Percentiles rank a stretch among this genome's conserved stretches.
Conservation (phyloP, 352 stramenopile species). For the Phytophthora sp. region DNA sequence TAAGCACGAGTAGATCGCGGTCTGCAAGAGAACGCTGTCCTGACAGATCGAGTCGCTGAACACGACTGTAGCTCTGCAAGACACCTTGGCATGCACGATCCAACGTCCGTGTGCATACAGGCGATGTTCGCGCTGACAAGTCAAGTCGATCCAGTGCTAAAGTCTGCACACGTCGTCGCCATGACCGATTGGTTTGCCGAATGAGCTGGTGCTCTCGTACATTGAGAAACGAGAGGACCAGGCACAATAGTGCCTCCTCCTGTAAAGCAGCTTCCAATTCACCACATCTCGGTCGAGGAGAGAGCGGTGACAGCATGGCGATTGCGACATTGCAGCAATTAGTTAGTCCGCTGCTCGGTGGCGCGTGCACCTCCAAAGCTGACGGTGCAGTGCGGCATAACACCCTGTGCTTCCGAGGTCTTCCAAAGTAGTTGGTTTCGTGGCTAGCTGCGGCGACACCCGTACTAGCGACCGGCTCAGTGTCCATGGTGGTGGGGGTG, state of each 20-base stretch:
- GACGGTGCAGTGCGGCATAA: conserved; percentile 16
- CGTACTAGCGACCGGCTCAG: conserved; percentile 14
- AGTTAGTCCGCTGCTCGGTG: not conserved
- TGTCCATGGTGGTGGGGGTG: conserved; percentile 10
- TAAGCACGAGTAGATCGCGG: conserved; percentile 78
- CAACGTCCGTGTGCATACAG: conserved; percentile 53
- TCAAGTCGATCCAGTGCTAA: conserved; percentile 73
- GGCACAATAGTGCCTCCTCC: conserved; percentile 65
- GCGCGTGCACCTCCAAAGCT: conserved; percentile 6
- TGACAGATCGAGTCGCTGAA: conserved; percentile 70
- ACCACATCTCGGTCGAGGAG: conserved; percentile 17
- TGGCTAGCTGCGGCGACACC: conserved; percentile 10
- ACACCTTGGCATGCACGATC: conserved; percentile 65
- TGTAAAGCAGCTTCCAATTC: conserved; percentile 47
- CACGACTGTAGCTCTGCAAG: conserved; percentile 69
- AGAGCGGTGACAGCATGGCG: conserved; percentile 13
- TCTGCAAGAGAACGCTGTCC: conserved; percentile 73
- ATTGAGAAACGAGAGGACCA: conserved; percentile 73
- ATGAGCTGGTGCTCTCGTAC: conserved; percentile 78
- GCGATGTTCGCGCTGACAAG: conserved; percentile 55
- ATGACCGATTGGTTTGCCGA: conserved; percentile 59
- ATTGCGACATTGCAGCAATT: conserved; percentile 11
- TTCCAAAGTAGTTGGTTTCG: conserved; percentile 17
- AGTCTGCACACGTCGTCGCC: conserved; percentile 71
- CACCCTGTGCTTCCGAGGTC: conserved; percentile 32